Conservation (phyloP, 2,329 filamentous ascomycete species). For the Ceratocystis cubensis region DNA sequence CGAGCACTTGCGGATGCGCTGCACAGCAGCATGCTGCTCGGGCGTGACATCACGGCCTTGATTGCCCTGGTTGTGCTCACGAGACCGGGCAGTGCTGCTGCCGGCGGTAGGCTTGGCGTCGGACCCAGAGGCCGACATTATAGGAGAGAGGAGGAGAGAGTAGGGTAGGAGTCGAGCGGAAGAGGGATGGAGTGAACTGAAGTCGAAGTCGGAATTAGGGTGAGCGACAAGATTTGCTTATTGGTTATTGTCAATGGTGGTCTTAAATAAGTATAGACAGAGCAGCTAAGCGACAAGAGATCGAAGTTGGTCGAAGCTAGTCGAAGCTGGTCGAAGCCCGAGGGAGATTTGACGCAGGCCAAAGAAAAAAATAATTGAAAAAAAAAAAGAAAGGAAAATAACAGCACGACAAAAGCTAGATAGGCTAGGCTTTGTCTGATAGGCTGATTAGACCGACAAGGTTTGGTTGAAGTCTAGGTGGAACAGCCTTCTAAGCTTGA, state of each 20-base stretch:
- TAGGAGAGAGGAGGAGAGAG: constrained; percentile 8
- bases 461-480: too few relatives aligned
- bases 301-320: constrained; percentile 11
- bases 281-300: not conserved
- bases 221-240: not conserved
- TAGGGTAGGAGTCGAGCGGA: constrained; percentile 10
- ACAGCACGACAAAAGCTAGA: not conserved
- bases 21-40: constrained; percentile 83
- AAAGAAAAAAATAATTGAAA: not conserved
- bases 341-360: not conserved
- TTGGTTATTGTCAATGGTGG: not conserved
- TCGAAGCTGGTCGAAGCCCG: not conserved
- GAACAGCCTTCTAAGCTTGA: too few relatives aligned
- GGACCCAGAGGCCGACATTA: constrained; percentile 31
- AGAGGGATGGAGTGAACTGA: not conserved
- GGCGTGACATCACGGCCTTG: constrained; percentile 66
- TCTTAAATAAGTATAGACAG: not conserved
- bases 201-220: not conserved
- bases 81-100: constrained; percentile 37
- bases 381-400: not conserved
- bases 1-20: constrained; percentile 73
- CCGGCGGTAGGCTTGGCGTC: constrained; percentile 38
- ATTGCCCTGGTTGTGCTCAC: constrained; percentile 64
- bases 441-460: too few relatives aligned
- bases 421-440: too few relatives aligned